phyloP scores from a whole-genome alignment of 352 stramenopile species.

The Peronospora belbahrii region DNA sequence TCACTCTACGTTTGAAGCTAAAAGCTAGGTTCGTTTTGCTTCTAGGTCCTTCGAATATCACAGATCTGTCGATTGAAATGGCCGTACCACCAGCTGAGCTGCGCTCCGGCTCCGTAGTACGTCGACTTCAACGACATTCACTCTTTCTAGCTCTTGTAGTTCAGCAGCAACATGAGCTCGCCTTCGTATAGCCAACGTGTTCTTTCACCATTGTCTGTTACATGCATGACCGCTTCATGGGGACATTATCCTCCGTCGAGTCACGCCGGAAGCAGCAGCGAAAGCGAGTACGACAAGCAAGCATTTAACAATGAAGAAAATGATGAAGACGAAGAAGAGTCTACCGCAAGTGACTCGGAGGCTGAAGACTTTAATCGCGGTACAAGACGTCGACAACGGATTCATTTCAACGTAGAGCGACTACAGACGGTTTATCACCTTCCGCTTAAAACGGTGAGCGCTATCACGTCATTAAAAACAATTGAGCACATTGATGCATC shows the following conservation, averaged over 20 bases:
- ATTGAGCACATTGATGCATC: too few relatives aligned
- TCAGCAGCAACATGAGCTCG: conserved; percentile 17
- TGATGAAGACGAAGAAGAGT: neutral
- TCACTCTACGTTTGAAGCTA: too few relatives aligned
- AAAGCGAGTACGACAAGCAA: conserved; percentile 9
- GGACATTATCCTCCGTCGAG: neutral
- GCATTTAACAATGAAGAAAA: conserved; percentile 8
- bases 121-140: conserved; percentile 26
- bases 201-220: neutral
- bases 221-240: neutral
- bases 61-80: conserved; percentile 6
- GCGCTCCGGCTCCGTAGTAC: neutral
- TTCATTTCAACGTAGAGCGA: conserved; percentile 50
- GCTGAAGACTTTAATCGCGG: neutral
- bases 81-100: conserved; percentile 8
- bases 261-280: neutral
- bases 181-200: neutral
- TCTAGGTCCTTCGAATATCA: conserved; percentile 8
- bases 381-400: conserved; percentile 18
- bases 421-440: conserved; percentile 65
- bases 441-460: conserved; percentile 55
- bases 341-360: conserved; percentile 5
- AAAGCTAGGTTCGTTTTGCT: too few relatives aligned
- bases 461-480: neutral
- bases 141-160: conserved; percentile 5